These are phyloP conservation scores for Boletellus ananiceps DNA, from an alignment of 768 basidiomycete species.

Conservation along the genomic window DNA sequence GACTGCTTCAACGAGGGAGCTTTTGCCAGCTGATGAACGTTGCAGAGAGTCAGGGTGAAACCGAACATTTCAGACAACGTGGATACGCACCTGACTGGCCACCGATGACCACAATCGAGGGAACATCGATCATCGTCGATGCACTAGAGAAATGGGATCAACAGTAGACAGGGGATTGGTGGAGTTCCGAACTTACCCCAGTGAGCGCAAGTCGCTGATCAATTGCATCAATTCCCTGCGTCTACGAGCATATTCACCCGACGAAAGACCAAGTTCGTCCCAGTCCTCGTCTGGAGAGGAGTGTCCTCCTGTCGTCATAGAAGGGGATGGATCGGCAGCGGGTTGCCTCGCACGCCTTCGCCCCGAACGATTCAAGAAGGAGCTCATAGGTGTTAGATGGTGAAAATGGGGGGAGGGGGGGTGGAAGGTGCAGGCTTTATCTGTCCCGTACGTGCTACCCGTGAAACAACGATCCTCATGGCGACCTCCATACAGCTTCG, in stretches of 20 bases:
- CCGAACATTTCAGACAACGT: not conserved
- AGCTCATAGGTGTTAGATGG: constrained; percentile 1
- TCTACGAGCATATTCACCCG: constrained; percentile 37
- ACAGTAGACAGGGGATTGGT: not conserved
- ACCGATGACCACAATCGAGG: constrained; percentile 53
- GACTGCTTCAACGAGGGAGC: constrained; percentile 55
- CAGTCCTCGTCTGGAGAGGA: constrained; percentile 13
- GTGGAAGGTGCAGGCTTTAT: constrained; percentile 8
- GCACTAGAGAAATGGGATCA: constrained; percentile 30
- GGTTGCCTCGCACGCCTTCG: not conserved
- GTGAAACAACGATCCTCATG: not conserved
- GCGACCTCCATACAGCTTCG: not conserved
- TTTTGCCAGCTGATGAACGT: constrained; percentile 46
- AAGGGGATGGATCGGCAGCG: not conserved
- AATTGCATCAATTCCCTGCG: constrained; percentile 39
- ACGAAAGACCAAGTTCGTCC: constrained; percentile 22
- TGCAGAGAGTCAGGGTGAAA: not conserved
- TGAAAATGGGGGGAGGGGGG: not conserved
- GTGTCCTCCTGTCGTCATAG: not conserved
- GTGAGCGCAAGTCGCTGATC: constrained; percentile 33
- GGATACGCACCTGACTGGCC: constrained; percentile 45
- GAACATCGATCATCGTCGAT: constrained; percentile 38
- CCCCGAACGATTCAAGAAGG: not conserved
- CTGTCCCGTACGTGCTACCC: not conserved
- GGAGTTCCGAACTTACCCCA: constrained; percentile 33